Base-by-base conservation (phyloP, 371 early-diverging fungal species). In the Mucor sp. region DNA sequence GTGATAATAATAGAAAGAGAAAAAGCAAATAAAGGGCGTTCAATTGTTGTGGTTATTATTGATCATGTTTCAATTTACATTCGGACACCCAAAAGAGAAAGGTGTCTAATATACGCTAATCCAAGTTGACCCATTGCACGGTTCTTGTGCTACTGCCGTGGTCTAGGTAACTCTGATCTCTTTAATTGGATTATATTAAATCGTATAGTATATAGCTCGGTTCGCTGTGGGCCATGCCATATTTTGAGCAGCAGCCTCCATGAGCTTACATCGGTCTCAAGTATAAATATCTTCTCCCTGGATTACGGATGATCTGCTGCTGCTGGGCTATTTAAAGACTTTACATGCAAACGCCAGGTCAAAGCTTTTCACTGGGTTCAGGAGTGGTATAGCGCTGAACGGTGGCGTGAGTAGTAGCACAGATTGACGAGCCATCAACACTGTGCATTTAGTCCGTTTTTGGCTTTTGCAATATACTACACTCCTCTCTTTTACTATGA, bases 1-100 rank as follows among this genome's bases (percentile, higher is more conserved):
- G 6, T 19, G 17, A 59, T 35, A 55, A 33, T 50, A 47, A 63
- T 41, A 55, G 69, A 48, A 58, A 11, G 7, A 44, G 53, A 47
- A 44, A 55, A 21, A 23, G 25, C 30, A 55, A 56, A 57, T 44
- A 62, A 39, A 56, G 37, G 30, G 30, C 21, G 47, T 47, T 35
- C 37, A 58, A 47, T 21, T 47, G 47, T 11, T 21, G 9, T 47
- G 47, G 1, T 6, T 21, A 21, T 21, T 47, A 47, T 47, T 47
- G 47, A 47, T 8, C 47, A 55, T 55, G 55, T 55, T 55, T 55
- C 55, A 55, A 28, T 55, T 55, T 15, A 50, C 25, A 55, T 55
- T 55, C 55, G 55, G 55, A 55, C 55, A 55, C 25, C 17, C 55
- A 55, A 60, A 28, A 21, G 21, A 47, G 21, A 21, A 47, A 47